phyloP scores from a whole-genome alignment of 441 rosid genomes.

The Eruca vesicaria region DNA sequence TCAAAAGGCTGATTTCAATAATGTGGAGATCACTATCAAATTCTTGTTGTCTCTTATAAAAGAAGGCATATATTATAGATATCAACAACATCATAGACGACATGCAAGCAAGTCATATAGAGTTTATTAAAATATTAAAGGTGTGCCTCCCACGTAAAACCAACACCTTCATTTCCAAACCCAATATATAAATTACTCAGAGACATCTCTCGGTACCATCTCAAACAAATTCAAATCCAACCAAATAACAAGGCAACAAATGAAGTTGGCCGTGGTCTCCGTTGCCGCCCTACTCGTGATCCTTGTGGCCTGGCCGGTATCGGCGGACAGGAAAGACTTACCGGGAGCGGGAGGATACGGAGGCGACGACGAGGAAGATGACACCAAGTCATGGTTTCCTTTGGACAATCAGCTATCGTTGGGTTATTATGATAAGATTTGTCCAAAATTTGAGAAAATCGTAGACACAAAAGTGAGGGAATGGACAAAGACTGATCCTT shows the following conservation, averaged over 20 bases:
- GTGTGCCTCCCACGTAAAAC: slow-evolving; percentile 37
- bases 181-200: slow-evolving; percentile 16
- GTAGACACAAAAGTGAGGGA: slow-evolving; percentile 47
- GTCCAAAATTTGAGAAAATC: slow-evolving; percentile 65
- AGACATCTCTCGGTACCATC: slow-evolving; percentile 19
- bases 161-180: slow-evolving; percentile 1
- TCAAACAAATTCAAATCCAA: slow-evolving; percentile 12
- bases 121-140: slow-evolving; percentile 2
- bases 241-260: neutral
- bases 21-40: neutral
- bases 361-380: slow-evolving; percentile 14
- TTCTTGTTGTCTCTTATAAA: neutral
- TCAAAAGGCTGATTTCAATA: slow-evolving; percentile 7
- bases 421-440: slow-evolving; percentile 41
- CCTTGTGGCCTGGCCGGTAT: slow-evolving; percentile 25
- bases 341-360: slow-evolving; percentile 26
- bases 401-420: slow-evolving; percentile 45
- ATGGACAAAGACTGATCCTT: slow-evolving; percentile 52
- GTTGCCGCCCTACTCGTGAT: slow-evolving; percentile 27
- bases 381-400: slow-evolving; percentile 24
- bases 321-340: slow-evolving; percentile 6
- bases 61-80: neutral
- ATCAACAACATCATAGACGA: slow-evolving; percentile 9
- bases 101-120: slow-evolving; percentile 33
- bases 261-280: slow-evolving; percentile 36